A percentile compares a stretch with the other conserved stretches of the same genome.
These are phyloP conservation scores for Talaromyces sp. DNA, from an alignment of 2,329 filamentous ascomycete species.

Conservation along the genomic window DNA sequence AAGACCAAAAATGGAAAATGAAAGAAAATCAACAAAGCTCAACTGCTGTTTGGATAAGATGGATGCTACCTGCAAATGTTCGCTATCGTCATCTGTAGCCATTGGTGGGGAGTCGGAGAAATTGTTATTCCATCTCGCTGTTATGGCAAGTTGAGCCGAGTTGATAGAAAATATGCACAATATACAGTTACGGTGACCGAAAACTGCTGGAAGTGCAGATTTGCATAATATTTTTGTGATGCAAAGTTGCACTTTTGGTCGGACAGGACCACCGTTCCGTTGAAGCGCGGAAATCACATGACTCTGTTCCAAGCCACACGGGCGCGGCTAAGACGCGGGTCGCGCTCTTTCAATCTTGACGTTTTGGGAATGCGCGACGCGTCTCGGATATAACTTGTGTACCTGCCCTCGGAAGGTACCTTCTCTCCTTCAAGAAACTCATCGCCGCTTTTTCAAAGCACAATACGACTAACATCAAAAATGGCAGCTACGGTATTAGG, in stretches of 20 bases:
- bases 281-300: conserved; percentile 15
- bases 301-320: conserved; percentile 21
- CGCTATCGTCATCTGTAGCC: conserved; percentile 15
- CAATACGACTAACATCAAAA: conserved; percentile 23
- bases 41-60: not conserved
- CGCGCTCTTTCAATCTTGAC: conserved; percentile 25
- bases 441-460: conserved; percentile 28
- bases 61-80: conserved; percentile 3
- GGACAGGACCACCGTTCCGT: not conserved
- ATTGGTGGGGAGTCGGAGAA: conserved; percentile 9
- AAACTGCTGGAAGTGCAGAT: not conserved
- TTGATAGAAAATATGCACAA: not conserved
- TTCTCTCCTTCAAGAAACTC: conserved; percentile 25
- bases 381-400: conserved; percentile 22
- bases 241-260: conserved; percentile 8
- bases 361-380: conserved; percentile 23
- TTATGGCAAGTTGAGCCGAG: conserved; percentile 7
- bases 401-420: conserved; percentile 25
- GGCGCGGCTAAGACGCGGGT: conserved; percentile 20
- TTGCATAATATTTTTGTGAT: conserved; percentile 13
- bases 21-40: not conserved
- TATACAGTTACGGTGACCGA: conserved; percentile 5
- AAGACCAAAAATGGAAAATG: not conserved
- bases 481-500: conserved; percentile 46
- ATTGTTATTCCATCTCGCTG: conserved; percentile 7